Base-by-base conservation (phyloP, 1,284 basidiomycete genomes). In the Kalmanozyma brasiliensis region DNA sequence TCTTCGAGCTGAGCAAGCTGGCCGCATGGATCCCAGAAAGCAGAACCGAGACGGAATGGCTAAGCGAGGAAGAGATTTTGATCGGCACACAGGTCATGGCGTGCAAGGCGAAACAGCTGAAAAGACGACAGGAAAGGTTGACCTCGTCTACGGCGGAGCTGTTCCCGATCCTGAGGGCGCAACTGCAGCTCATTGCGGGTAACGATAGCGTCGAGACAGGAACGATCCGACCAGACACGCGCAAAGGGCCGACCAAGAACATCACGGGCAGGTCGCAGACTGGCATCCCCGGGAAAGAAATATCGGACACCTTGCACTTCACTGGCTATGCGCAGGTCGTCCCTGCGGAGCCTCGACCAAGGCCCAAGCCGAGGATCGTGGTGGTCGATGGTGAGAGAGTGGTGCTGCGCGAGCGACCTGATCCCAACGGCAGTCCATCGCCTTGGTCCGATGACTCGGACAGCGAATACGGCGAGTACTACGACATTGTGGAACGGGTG, bases 11-110 rank as follows among this genome's bases (percentile, higher is more conserved):
- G 13, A 56, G 63, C 44, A 42, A 47, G 33, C 19, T 66, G 20
- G 63, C 63, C 5, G 63, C 56, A 8, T 66, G 63, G 63, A 59
- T 66, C 11, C 63, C 63, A 14, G 63, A 66, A 40, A 66, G 52
- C 36, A 45, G 57, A 33, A 36, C 30, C 9, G 57, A 57, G 11
- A 51, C 47, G 16, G 63, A 66, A 34, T 66, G 63, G 57, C 26
- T 66, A 22, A 60, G 56, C 33, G 63, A 66, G 35, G 63, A 60
- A 20, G 63, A 66, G 47, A 60, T 66, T 30, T n/a, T 66, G 37
- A 35, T 66, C 4, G 63, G 63, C 11, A 56, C 63, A 22, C 63
- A 55, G 30, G 57, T 60, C 19, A 60, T 60, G 63, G 52, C 52
- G 40, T 56, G 47, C 16, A 55, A 56, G 22, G 57, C 49, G 8